Evolutionary conservation across 345 rosid genomes (phyloP).

Genomic region (Citrus maxima): DNA sequence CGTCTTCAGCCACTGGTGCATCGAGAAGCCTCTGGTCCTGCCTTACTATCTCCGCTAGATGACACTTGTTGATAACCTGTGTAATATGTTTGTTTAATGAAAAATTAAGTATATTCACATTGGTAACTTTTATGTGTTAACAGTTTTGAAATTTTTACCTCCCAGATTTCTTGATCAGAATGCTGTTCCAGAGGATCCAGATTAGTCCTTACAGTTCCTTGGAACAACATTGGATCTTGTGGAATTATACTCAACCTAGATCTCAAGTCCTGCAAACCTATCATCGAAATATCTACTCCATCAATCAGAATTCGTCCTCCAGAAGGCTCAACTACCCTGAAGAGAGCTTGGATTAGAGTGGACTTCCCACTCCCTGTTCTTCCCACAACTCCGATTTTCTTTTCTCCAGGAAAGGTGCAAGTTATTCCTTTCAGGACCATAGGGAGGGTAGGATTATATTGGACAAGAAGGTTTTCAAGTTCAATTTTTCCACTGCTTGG

Average conservation of each 20-base stretch:
- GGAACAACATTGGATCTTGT: constrained; percentile 82
- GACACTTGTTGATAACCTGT: constrained; percentile 62
- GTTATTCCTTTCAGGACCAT: constrained; percentile 61
- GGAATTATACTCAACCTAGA: constrained; percentile 81
- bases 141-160: constrained; percentile 24
- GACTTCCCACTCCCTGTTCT: constrained; percentile 96
- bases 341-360: constrained; percentile 79
- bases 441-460: constrained; percentile 50
- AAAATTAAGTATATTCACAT: neutral
- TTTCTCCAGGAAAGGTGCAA: constrained; percentile 60
- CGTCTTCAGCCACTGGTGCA: constrained; percentile 75
- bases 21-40: constrained; percentile 58
- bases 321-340: constrained; percentile 77
- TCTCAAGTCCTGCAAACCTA: constrained; percentile 82
- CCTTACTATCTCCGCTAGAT: constrained; percentile 41
- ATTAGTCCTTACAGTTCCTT: constrained; percentile 77
- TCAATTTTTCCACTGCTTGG: constrained; percentile 51
- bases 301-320: constrained; percentile 73
- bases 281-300: constrained; percentile 60
- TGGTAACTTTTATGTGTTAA: neutral
- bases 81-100: neutral
- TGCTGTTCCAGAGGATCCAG: constrained; percentile 80
- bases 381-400: constrained; percentile 84
- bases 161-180: constrained; percentile 75
- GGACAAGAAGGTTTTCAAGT: constrained; percentile 47